Conservation (phyloP, 2,329 filamentous ascomycete species). For the Cercospora citrullina region DNA sequence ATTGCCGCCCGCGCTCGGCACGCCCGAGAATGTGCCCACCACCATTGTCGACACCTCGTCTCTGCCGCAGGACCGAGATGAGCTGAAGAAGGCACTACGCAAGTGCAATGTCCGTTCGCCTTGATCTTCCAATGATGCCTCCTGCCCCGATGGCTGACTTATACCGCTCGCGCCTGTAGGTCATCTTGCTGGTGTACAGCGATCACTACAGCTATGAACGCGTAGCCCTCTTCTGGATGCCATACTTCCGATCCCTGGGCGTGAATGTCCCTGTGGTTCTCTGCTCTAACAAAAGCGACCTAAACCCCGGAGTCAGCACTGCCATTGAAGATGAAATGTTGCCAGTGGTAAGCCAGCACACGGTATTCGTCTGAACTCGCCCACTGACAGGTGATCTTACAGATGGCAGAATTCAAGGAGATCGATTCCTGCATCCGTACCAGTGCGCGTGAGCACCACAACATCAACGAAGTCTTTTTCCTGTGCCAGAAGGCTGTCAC, state of each 20-base stretch:
- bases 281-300: conserved; percentile 96
- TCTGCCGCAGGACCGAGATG: conserved; percentile 86
- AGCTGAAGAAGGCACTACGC: conserved; percentile 87
- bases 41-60: conserved; percentile 97
- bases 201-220: conserved; percentile 99
- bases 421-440: conserved; percentile 97
- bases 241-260: conserved; percentile 94
- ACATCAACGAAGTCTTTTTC: conserved; percentile 94
- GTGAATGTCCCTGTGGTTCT: conserved; percentile 97
- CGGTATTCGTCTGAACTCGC: background rate
- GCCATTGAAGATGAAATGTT: conserved; percentile 95
- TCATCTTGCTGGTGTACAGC: conserved; percentile 93
- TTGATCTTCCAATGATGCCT: background rate
- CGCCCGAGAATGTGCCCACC: conserved; percentile 94
- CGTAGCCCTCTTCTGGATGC: conserved; percentile 97
- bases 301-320: conserved; percentile 69
- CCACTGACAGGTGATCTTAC: background rate
- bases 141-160: background rate
- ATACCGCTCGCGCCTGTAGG: background rate
- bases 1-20: conserved; percentile 87
- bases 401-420: conserved; percentile 96
- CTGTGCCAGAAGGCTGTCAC: conserved; percentile 98
- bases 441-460: conserved; percentile 86
- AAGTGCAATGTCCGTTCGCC: conserved; percentile 70
- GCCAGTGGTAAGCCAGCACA: conserved; percentile 57